Base-by-base conservation (phyloP, 2,329 filamentous ascomycete species). In the Xylariaceae sp. region DNA sequence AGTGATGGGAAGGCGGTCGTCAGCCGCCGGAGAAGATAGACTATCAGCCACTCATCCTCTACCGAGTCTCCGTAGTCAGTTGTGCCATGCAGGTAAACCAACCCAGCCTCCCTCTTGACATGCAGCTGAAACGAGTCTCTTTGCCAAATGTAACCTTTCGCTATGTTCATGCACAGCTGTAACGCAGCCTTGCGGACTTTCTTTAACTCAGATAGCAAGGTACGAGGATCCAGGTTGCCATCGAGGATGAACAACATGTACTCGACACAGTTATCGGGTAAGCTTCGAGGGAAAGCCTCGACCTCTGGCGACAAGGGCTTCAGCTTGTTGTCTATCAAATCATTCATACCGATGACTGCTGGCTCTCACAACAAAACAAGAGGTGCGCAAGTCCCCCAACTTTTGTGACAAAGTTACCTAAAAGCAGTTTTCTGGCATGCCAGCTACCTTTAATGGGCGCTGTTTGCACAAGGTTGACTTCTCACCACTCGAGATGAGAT, bases 1-100 rank as follows among this genome's bases (percentile, higher is more conserved):
- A 88, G 69, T 43, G 83, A 72, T 4, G 78, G 69, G 53, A 85
- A 85, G 26, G 74, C 71, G 51, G 73, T 84, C 51, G 83, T 89
- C 51, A 97, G 66, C 63, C 94, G 83, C 31, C 85, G 79, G 19
- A 98, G 70, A 4, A 97, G 67, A 64, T 89, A 95, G 14, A 97
- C 89, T 43, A 97, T 82, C 5, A 97, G 75, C 94, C 92, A 98
- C 67, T 98, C 94, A 54, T 98, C 92, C 56, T 95, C 90, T 3
- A 97, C 81, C 0, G 88, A 92, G 62, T 98, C 94, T 7, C 90
- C 89, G 55, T 88, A 97, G 59, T 90, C 85, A 1, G 88, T 92
- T 36, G 72, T 70, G 14, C 90, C 90, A 47, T 78, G 75, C 5
- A 98, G 73, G 47, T 81, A 80, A n/a, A 69, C 57, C 7, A 78